These are phyloP conservation scores for Alisma plantagoaquatica DNA, from an alignment of 106 monocot species.

Conservation along the genomic window DNA sequence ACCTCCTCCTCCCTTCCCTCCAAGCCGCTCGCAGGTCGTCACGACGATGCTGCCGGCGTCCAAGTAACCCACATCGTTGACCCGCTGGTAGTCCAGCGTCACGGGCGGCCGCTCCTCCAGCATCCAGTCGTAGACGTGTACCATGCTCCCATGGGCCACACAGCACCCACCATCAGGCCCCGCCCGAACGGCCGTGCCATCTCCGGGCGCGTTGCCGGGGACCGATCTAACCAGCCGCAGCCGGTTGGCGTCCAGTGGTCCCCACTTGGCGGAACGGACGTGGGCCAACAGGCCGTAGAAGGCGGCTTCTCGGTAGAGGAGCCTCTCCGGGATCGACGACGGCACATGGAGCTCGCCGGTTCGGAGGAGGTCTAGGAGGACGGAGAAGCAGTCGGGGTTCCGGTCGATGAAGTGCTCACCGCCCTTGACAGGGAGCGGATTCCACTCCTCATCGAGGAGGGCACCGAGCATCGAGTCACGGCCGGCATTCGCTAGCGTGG, in stretches of 20 bases:
- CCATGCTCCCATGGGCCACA: conserved; percentile 78
- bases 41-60: conserved; percentile 42
- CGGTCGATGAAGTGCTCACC: conserved; percentile 82
- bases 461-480: conserved; percentile 82
- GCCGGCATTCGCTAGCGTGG: conserved; percentile 67
- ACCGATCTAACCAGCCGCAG: conserved; percentile 38
- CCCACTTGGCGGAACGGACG: conserved; percentile 62
- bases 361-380: conserved; percentile 81
- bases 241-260: conserved; percentile 63
- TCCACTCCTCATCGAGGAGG: conserved; percentile 57
- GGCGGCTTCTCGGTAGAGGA: conserved; percentile 60
- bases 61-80: conserved; percentile 74
- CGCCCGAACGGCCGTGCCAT: conserved; percentile 75
- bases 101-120: conserved; percentile 55
- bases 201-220: conserved; percentile 62
- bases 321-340: conserved; percentile 30
- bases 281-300: conserved; percentile 73
- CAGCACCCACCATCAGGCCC: conserved; percentile 89
- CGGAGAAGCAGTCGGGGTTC: conserved; percentile 64
- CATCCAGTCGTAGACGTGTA: conserved; percentile 85
- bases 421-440: neutral
- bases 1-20: conserved; percentile 38
- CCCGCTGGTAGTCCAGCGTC: conserved; percentile 59
- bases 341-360: conserved; percentile 71
- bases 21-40: conserved; percentile 48